Conservation (phyloP, 83 land plant genomes). For the Picea abies region DNA sequence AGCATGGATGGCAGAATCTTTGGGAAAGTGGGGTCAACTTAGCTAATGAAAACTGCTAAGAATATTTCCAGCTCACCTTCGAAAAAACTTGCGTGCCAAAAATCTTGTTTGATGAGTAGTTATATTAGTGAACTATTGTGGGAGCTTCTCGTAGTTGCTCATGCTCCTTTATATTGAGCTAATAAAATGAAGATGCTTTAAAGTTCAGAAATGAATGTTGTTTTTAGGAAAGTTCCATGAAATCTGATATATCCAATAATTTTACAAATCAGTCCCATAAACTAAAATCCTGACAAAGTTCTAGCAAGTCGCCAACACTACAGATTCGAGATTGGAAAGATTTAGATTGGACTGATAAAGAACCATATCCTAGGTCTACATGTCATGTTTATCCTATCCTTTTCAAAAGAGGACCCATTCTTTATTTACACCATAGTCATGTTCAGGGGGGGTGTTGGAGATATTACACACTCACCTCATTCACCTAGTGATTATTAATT, state of each 20-base stretch:
- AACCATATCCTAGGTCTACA: background rate
- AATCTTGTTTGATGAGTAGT: background rate
- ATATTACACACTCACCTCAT: too few relatives aligned
- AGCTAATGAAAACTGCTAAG: background rate
- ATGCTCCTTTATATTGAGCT: conserved; percentile 7
- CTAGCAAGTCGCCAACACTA: background rate
- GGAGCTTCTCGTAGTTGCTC: conserved; percentile 36
- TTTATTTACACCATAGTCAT: too few relatives aligned
- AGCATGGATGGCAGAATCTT: conserved; percentile 2
- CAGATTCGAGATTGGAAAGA: background rate
- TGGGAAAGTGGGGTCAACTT: background rate
- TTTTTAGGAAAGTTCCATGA: conserved; percentile 5
- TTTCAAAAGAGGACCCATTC: too few relatives aligned
- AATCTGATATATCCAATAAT: background rate
- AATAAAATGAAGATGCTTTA: background rate
- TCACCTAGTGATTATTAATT: too few relatives aligned
- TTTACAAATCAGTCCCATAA: background rate
- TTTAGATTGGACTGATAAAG: background rate
- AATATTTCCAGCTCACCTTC: background rate
- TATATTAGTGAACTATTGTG: conserved; percentile 32
- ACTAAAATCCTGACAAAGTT: background rate
- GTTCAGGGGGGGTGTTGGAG: too few relatives aligned
- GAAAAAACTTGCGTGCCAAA: background rate
- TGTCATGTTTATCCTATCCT: background rate
- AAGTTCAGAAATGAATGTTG: conserved; percentile 11